These are phyloP conservation scores for Sequoiadendron giganteum DNA, from an alignment of 75 land plant species.

Conservation along the genomic window DNA sequence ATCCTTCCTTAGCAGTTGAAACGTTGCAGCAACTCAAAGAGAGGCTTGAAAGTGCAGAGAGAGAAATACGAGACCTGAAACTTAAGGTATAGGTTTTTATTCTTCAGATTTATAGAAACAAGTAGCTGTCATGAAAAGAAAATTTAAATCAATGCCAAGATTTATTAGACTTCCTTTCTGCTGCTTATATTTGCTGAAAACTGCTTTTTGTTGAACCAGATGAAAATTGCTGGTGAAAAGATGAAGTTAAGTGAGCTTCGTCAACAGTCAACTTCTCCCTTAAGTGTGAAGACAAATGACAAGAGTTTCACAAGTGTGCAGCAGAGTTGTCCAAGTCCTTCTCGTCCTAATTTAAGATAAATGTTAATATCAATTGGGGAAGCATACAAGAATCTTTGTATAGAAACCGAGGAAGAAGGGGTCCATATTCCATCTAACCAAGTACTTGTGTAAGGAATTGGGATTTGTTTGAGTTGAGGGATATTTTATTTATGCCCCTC, in stretches of 20 bases:
- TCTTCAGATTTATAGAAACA: background rate
- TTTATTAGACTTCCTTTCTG: background rate
- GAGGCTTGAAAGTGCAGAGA: slow-evolving; percentile 42
- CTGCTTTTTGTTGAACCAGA: slow-evolving; percentile 26
- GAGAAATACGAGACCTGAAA: slow-evolving; percentile 59
- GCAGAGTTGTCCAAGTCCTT: slow-evolving; percentile 6
- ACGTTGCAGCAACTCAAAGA: slow-evolving; percentile 59
- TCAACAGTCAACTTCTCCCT: slow-evolving; percentile 30
- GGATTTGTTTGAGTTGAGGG: background rate
- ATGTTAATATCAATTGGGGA: background rate
- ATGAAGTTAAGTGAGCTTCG: slow-evolving; percentile 42
- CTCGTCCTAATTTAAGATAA: background rate
- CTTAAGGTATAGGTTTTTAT: slow-evolving; percentile 50
- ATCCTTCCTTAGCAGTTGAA: slow-evolving; percentile 57
- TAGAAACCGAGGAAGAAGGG: background rate
- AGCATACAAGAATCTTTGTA: background rate
- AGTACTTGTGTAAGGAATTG: background rate
- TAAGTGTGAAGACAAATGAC: slow-evolving; percentile 20
- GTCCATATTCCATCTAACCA: background rate
- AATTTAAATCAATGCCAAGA: too few relatives aligned
- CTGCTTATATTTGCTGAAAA: background rate
- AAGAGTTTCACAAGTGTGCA: slow-evolving; percentile 12
- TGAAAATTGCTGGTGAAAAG: slow-evolving; percentile 42
- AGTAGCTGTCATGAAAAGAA: too few relatives aligned
- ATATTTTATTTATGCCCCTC: background rate